phyloP scores from a whole-genome alignment of 148 eudicot species.

The Suaeda aralocaspica region DNA sequence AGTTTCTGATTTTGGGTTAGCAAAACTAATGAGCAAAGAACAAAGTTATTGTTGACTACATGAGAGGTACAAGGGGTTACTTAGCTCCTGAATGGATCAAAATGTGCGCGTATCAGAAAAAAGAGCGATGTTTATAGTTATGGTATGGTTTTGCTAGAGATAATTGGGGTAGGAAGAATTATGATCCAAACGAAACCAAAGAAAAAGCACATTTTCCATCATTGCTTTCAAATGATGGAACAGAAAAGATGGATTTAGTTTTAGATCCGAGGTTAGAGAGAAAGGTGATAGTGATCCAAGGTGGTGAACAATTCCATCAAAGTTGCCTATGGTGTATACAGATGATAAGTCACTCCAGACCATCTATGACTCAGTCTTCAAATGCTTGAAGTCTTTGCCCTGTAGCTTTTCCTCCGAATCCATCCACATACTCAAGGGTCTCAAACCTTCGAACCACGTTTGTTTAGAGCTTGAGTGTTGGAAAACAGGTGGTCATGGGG shows the following conservation, averaged over 20 bases:
- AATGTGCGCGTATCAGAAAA: constrained; percentile 30
- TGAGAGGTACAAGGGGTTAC: constrained; percentile 33
- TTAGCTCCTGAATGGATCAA: constrained; percentile 38
- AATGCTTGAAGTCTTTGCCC: constrained; percentile 33
- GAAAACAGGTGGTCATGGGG: constrained; percentile 5
- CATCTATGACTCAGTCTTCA: constrained; percentile 37
- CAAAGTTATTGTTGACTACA: constrained; percentile 25
- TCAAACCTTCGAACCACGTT: neutral
- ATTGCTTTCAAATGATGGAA: constrained; percentile 34
- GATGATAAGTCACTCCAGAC: constrained; percentile 28
- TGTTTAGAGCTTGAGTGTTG: neutral
- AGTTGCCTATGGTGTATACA: constrained; percentile 39
- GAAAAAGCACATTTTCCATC: constrained; percentile 37
- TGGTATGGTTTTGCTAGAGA: constrained; percentile 33
- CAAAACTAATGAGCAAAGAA: constrained; percentile 28
- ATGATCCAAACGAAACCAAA: constrained; percentile 18
- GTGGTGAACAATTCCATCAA: constrained; percentile 12
- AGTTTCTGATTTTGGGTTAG: too few relatives aligned
- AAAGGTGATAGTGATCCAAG: constrained; percentile 10
- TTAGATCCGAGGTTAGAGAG: constrained; percentile 20
- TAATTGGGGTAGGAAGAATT: constrained; percentile 36
- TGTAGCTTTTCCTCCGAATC: constrained; percentile 22
- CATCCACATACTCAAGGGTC: constrained; percentile 6
- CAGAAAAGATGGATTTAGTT: constrained; percentile 19
- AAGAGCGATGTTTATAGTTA: too few relatives aligned